Evolutionary conservation across 176 grass and related monocot species (phyloP), one percentile per base, ranked within the genome.

Genomic region (Oryza punctata): DNA sequence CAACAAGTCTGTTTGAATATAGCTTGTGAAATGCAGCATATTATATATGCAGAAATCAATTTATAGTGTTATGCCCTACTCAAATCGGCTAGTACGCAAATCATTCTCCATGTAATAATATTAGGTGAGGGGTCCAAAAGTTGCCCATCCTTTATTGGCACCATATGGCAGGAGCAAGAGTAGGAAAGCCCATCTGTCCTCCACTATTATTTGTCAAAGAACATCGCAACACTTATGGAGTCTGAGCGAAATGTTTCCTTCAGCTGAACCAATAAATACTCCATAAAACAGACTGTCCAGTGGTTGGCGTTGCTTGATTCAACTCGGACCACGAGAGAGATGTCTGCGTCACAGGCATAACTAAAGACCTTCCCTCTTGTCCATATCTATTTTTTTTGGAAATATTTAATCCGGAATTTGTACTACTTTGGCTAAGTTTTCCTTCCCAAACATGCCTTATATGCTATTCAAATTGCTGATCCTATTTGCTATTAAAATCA

Each of bases 151-250:
- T 57, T 57, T 24, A 61, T 57, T 24, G 11, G 57, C n/a, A 24
- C 8, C 24, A 61, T 61, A 61, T 4, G 57, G 13, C 3, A 61
- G 57, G 19, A 4, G 8, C 8, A 23, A 61, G n/a, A 61, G 4
- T 61, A 61, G 57, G 57, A 61, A 61, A 10, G 3, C 7, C 21
- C 1, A 1, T 24, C 21, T 61, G 50, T 23, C n/a, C 57, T 24
- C 57, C 57, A 75, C 26, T 24, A 75, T 46, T 67, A 49, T 38
- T 41, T 66, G 45, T 86, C 7, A 75, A 5, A 30, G 69, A 79
- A 66, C 59, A 85, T 23, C 0, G 5, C 35, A 46, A 12, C 44
- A 63, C 67, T 78, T 47, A 33, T 45, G 14, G 19, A 69, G 18
- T 7, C 61, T 75, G 28, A 75, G 7, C 7, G 32, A 80, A 63